Base-by-base conservation (phyloP, 2,329 filamentous ascomycete species). In the Periconia digitata region DNA sequence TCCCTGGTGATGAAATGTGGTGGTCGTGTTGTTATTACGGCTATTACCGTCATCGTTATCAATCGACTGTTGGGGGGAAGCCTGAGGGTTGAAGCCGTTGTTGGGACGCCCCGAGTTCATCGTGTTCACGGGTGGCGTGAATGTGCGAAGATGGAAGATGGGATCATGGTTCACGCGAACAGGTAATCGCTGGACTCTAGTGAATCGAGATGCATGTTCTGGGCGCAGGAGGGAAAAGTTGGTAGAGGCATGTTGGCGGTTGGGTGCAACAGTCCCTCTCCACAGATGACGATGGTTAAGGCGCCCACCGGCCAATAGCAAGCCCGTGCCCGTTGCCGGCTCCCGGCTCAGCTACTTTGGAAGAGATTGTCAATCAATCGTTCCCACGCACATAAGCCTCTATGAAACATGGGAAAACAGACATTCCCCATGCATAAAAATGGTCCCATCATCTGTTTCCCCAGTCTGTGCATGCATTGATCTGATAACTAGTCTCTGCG, bases 21-120 rank as follows among this genome's bases (percentile, higher is more conserved):
- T 63, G 24, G 63, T 63, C 2, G 63, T 62, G 2, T 65, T 62
- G 15, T 62, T 56, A 8, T 53, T 54, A 1, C 55, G 59, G n/a
- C 60, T 58, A 27, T 6, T 6, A 13, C 13, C 13, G 24, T 27
- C 24, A 13, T 6, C 7, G 24, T 7, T 27, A 15, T 32, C n/a
- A 12, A 15, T 32, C 10, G 12, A 32, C 8, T 10, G 27, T 4
- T 32, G 27, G 3, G 27, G 27, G 27, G 10, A 15, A 15, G 27
- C n/a, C n/a, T n/a, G 27, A 32, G 3, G 4, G 27, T 32, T 32
- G 27, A 15, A 32, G 27, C 21, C 23, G 17, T 20, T 41, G 24
- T 42, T 18, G 20, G 22, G 40, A 17, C 36, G 21, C 3, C 37
- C 29, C 12, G n/a, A 29, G 12, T 44, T 32, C 20, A 29, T 47